Percentiles rank a stretch among this genome's conserved stretches.
phyloP scores from a whole-genome alignment of 2,329 filamentous ascomycete genomes.

The Claviceps paspali region DNA sequence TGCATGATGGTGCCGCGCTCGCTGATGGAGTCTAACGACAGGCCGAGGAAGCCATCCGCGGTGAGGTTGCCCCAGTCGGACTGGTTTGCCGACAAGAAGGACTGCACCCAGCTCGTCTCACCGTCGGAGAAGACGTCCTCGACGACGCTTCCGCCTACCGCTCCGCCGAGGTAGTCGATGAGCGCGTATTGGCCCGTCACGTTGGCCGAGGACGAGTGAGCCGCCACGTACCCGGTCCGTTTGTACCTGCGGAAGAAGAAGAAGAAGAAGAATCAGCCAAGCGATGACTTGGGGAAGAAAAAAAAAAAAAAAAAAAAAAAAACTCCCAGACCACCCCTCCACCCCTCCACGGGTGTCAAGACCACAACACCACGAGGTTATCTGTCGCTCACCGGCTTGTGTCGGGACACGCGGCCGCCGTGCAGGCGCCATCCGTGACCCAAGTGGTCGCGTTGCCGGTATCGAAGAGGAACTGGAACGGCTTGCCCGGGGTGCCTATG shows the following conservation, averaged over 20 bases:
- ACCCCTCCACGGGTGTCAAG: too few relatives aligned
- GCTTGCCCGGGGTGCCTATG: constrained; percentile 15
- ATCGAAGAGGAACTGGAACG: constrained; percentile 17
- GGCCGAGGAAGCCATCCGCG: constrained; percentile 20
- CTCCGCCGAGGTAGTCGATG: constrained; percentile 19
- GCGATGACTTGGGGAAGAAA: too few relatives aligned
- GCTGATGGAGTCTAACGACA: constrained; percentile 18
- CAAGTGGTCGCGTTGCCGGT: constrained; percentile 21
- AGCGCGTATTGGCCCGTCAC: constrained; percentile 9
- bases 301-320: too few relatives aligned
- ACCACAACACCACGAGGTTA: too few relatives aligned
- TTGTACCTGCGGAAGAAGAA: constrained; percentile 11
- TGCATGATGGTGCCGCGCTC: constrained; percentile 17
- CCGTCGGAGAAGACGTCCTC: constrained; percentile 13
- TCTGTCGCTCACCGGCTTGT: constrained; percentile 10
- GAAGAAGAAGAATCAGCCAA: too few relatives aligned
- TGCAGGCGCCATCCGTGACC: constrained; percentile 15
- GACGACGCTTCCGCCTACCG: constrained; percentile 12
- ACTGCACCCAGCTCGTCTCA: constrained; percentile 12
- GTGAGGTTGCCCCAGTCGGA: constrained; percentile 15
- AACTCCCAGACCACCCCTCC: too few relatives aligned
- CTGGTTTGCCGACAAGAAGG: constrained; percentile 16
- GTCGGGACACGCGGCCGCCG: constrained; percentile 12
- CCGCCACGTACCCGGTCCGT: constrained; percentile 14
- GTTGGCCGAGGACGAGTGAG: constrained; percentile 12